Conservation (phyloP, 2,329 filamentous ascomycete species). For the Aspergillus ochraceoroseus region DNA sequence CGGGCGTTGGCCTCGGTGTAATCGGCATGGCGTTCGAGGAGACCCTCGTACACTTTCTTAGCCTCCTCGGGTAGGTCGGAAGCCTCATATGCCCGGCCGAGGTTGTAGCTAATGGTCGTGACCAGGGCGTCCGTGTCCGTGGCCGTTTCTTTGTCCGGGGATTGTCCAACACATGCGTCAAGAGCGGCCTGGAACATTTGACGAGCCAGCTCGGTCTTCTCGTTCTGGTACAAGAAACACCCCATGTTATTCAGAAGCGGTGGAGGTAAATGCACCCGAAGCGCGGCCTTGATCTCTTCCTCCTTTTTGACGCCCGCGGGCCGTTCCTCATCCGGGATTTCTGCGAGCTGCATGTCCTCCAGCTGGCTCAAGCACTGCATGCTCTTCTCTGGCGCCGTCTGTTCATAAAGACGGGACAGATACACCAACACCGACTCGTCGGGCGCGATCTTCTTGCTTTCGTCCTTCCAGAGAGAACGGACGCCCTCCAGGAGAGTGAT, state of each 20-base stretch:
- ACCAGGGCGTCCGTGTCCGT: constrained; percentile 86
- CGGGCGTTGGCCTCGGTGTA: constrained; percentile 89
- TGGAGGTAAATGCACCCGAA: constrained; percentile 77
- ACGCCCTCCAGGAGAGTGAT: constrained; percentile 79
- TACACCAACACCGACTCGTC: constrained; percentile 89
- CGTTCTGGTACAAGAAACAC: constrained; percentile 86
- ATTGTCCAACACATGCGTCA: constrained; percentile 77
- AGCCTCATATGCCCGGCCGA: constrained; percentile 88
- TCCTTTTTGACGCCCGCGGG: constrained; percentile 59
- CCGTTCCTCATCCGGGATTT: constrained; percentile 65
- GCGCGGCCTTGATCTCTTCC: constrained; percentile 50
- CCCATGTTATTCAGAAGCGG: constrained; percentile 96
- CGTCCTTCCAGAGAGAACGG: constrained; percentile 83
- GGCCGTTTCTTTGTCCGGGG: constrained; percentile 67
- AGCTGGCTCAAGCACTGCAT: constrained; percentile 88
- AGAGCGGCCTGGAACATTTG: constrained; percentile 90
- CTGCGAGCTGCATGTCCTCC: constrained; percentile 80
- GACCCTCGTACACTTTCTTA: constrained; percentile 77
- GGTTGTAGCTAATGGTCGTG: constrained; percentile 94
- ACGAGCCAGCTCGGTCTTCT: constrained; percentile 73
- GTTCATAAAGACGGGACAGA: constrained; percentile 84
- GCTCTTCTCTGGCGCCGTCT: constrained; percentile 79
- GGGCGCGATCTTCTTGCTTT: constrained; percentile 73
- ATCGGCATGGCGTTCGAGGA: constrained; percentile 78
- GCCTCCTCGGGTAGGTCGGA: constrained; percentile 76